A percentile compares a stretch with the other conserved stretches of the same genome.
Evolutionary conservation across 495 filamentous ascomycete species (phyloP).

Genomic region (Aspergillus nidulans): DNA sequence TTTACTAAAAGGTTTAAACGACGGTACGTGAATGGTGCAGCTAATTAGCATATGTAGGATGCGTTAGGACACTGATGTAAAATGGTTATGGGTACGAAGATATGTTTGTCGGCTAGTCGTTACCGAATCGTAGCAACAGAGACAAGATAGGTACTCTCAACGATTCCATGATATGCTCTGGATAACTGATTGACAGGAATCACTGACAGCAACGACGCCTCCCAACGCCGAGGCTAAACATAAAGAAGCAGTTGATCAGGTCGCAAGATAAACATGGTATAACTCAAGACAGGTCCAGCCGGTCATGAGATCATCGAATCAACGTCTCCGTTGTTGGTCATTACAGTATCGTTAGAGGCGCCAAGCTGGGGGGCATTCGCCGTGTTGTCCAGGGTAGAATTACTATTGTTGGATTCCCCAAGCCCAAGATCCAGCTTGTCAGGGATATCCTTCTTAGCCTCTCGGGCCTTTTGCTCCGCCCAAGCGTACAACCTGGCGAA

Average conservation of each 20-base stretch:
- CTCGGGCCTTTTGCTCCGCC: slow-evolving; percentile 73
- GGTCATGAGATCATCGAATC: slow-evolving; percentile 56
- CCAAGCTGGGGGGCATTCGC: slow-evolving; percentile 23
- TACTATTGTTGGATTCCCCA: slow-evolving; percentile 32
- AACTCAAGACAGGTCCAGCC: slow-evolving; percentile 5
- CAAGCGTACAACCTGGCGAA: slow-evolving; percentile 79
- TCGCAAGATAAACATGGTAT: background rate
- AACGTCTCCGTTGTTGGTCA: slow-evolving; percentile 45
- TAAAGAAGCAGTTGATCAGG: background rate
- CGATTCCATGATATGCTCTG: too few species aligned
- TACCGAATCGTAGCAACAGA: too few species aligned
- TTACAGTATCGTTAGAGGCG: slow-evolving; percentile 35
- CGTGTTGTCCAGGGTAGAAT: slow-evolving; percentile 24
- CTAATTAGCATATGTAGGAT: too few species aligned
- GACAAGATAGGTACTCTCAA: too few species aligned
- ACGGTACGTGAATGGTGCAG: too few species aligned
- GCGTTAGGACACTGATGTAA: too few species aligned
- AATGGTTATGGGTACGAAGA: too few species aligned
- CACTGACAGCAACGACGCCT: background rate
- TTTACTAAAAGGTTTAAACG: too few species aligned
- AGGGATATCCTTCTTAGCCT: slow-evolving; percentile 71
- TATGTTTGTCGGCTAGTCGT: too few species aligned
- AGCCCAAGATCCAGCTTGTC: slow-evolving; percentile 69
- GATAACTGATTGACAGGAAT: background rate
- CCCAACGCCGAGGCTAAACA: background rate